Percentiles rank a stretch among this genome's conserved stretches.
These are phyloP conservation scores for Podaxis sp. DNA, from an alignment of 768 basidiomycete genomes.

Conservation along the genomic window DNA sequence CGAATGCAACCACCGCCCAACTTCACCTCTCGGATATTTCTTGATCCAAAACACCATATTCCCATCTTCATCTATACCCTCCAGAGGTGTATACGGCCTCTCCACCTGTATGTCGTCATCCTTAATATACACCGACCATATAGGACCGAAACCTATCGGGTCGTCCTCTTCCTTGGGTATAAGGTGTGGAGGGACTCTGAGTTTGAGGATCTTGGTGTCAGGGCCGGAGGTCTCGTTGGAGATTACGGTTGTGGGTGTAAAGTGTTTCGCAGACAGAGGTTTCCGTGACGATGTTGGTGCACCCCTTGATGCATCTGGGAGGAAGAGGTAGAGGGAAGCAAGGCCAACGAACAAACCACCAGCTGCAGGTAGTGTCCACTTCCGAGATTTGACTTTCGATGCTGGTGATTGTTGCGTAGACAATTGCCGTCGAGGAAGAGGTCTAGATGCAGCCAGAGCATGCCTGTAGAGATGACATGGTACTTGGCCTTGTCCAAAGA, in stretches of 20 bases:
- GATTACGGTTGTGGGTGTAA: conserved; percentile 61
- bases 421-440: neutral
- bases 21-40: conserved; percentile 75
- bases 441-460: neutral
- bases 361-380: conserved; percentile 25
- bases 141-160: conserved; percentile 34
- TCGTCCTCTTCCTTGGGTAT: conserved; percentile 26
- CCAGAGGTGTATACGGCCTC: conserved; percentile 79
- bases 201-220: conserved; percentile 62
- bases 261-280: conserved; percentile 49
- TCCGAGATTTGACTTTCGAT: neutral
- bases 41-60: conserved; percentile 81
- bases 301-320: conserved; percentile 46
- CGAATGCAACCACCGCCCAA: conserved; percentile 79
- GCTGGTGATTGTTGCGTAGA: neutral
- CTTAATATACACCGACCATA: conserved; percentile 82
- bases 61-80: conserved; percentile 66
- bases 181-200: conserved; percentile 51
- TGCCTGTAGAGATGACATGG: neutral
- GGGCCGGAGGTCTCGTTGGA: conserved; percentile 52
- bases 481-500: neutral
- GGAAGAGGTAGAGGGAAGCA: conserved; percentile 50
- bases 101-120: conserved; percentile 90
- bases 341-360: conserved; percentile 38
- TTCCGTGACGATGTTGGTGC: conserved; percentile 38